Percentiles rank a stretch among this genome's conserved stretches.
Evolutionary conservation across 257 asterid genomes (phyloP).

Genomic region (Fraxinus quadrangulata): DNA sequence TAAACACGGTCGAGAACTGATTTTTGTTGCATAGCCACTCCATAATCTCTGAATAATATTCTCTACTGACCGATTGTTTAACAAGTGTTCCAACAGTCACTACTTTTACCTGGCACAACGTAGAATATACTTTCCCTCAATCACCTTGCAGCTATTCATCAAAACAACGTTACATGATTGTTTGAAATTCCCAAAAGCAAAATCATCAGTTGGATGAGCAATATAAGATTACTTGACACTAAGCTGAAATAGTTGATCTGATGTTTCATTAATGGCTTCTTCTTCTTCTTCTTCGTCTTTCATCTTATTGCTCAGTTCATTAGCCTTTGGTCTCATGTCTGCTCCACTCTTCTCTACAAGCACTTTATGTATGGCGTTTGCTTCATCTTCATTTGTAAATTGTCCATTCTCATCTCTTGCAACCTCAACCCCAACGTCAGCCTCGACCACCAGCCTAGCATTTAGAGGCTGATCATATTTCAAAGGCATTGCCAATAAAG

Average conservation of each 20-base stretch:
- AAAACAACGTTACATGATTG: slow-evolving; percentile 33
- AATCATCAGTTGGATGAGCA: too few relatives aligned
- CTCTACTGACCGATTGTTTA: too few relatives aligned
- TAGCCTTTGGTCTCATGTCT: slow-evolving; percentile 20
- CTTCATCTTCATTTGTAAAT: slow-evolving; percentile 32
- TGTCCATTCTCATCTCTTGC: slow-evolving; percentile 34
- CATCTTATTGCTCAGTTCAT: slow-evolving; percentile 15
- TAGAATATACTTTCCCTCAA: slow-evolving; percentile 40
- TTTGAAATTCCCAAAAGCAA: background rate
- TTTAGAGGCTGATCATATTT: slow-evolving; percentile 37
- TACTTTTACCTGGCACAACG: slow-evolving; percentile 21
- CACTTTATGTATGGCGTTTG: slow-evolving; percentile 2
- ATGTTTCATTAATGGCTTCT: slow-evolving; percentile 15
- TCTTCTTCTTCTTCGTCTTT: slow-evolving; percentile 9
- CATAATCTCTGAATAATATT: slow-evolving; percentile 17
- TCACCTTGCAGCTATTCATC: slow-evolving; percentile 22
- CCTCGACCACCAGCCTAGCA: slow-evolving; percentile 32
- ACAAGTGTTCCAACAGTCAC: slow-evolving; percentile 34
- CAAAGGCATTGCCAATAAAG: slow-evolving; percentile 40
- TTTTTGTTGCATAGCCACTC: slow-evolving; percentile 32
- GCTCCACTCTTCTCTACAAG: slow-evolving; percentile 20
- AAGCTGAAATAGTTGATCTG: slow-evolving; percentile 1
- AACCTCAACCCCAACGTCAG: slow-evolving; percentile 40
- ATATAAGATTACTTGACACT: background rate
- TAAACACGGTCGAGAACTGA: slow-evolving; percentile 23